Percentiles rank a stretch among this genome's conserved stretches.
Evolutionary conservation across 441 rosid species (phyloP).

Genomic region (Erysimum pusillum): DNA sequence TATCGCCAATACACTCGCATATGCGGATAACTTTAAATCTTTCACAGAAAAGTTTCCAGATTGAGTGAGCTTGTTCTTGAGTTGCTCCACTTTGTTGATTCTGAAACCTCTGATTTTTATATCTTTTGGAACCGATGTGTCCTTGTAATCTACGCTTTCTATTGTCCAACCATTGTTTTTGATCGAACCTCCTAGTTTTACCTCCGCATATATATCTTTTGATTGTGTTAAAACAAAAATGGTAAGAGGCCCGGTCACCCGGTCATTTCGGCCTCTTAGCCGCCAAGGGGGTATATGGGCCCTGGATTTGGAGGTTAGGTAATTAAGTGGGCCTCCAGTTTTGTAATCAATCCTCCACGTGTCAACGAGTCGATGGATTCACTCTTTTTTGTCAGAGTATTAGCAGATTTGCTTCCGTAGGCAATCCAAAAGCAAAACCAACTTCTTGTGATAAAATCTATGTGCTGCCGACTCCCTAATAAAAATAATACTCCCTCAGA

Average conservation of each 20-base stretch:
- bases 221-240: neutral
- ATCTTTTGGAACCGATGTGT: conserved; percentile 72
- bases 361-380: neutral
- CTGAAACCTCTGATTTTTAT: conserved; percentile 80
- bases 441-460: conserved; percentile 6
- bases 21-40: too few relatives aligned
- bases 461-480: conserved; percentile 14
- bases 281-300: neutral
- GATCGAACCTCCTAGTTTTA: conserved; percentile 66
- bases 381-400: conserved; percentile 1
- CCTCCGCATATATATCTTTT: conserved; percentile 45
- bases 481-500: conserved; percentile 5
- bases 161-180: conserved; percentile 82
- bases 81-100: conserved; percentile 70
- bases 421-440: conserved; percentile 24
- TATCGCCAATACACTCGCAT: too few relatives aligned
- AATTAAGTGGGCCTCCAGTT: conserved; percentile 16
- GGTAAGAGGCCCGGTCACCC: neutral
- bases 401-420: neutral
- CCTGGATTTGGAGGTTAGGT: neutral
- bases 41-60: conserved; percentile 53
- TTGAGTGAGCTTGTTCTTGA: conserved; percentile 61
- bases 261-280: neutral
- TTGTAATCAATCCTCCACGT: neutral
- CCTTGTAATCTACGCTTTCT: conserved; percentile 74